Evolutionary conservation across 345 rosid genomes (phyloP), one percentile per base, ranked within the genome.

Genomic region (Hypericum androsaemum): DNA sequence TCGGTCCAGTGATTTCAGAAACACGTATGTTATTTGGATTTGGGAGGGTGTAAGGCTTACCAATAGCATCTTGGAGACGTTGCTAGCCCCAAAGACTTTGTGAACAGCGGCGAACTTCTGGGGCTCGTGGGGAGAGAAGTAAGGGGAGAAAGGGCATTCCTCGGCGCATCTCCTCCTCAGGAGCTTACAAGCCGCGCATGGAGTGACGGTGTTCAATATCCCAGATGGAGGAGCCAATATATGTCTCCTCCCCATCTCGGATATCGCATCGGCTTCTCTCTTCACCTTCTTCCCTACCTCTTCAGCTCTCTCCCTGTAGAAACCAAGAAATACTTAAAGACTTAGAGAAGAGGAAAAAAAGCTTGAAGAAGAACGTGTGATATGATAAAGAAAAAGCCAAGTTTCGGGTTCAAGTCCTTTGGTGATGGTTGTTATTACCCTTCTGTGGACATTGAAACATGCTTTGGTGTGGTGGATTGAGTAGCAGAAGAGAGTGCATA

Each of bases 401-500:
- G 67, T 64, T 4, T 22, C 32, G 32, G 32, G 32, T 22, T 22
- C n/a, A n/a, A 22, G 32, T 22, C 32, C 1, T 22, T 22, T 22
- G 32, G 32, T 1, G 4, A 22, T 22, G 58, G 35, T 58, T 52
- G 40, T 58, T 63, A 41, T 61, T 73, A 90, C 96, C 98, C 87
- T 82, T 87, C 89, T 74, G 84, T 80, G 81, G 90, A 87, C 95
- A 87, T 87, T 80, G 85, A 90, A 79, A 92, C 95, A 87, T 87
- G 85, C 94, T 78, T 79, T 76, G 37, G 50, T 69, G 63, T 52
- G 47, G 12, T n/a, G 54, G 62, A 17, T 37, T 60, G 41, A 56
- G 51, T 36, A 46, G 62, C 57, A 54, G 55, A 58, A 51, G 53
- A 56, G 59, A 41, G 44, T 61, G 65, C 62, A 59, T 56, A 48